Percentiles rank a stretch among this genome's conserved stretches.
phyloP scores from a whole-genome alignment of 2,329 filamentous ascomycete species.

The Remersonia thermophila region DNA sequence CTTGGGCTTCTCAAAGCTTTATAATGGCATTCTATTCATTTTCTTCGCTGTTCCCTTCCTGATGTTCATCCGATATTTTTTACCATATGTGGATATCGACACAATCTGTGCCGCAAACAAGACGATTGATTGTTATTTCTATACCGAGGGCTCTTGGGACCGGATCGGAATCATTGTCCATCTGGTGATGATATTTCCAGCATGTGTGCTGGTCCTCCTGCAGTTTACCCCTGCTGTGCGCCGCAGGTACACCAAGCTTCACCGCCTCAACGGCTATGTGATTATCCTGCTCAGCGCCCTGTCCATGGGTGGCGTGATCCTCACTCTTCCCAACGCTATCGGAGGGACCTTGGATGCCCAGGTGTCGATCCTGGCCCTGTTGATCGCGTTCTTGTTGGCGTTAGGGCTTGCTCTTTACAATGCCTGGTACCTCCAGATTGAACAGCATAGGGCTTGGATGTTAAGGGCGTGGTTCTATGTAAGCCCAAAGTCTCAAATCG shows the following conservation, averaged over 20 bases:
- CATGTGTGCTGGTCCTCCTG: conserved; percentile 29
- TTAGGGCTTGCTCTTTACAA: conserved; percentile 40
- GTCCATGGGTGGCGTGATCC: conserved; percentile 36
- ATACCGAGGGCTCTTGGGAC: conserved; percentile 16
- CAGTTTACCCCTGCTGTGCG: conserved; percentile 38
- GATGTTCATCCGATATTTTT: too few relatives aligned
- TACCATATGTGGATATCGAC: conserved; percentile 20
- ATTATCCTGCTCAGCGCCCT: conserved; percentile 35
- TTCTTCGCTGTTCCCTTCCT: too few relatives aligned
- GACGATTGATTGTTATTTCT: conserved; percentile 29
- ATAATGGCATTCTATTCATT: too few relatives aligned
- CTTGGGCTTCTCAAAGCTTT: too few relatives aligned
- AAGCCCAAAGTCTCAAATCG: conserved; percentile 7
- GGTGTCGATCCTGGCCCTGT: conserved; percentile 29
- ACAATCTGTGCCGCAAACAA: conserved; percentile 20
- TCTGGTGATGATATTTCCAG: conserved; percentile 33
- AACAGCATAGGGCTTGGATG: conserved; percentile 55
- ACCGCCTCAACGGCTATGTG: conserved; percentile 49
- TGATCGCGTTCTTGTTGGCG: conserved; percentile 31
- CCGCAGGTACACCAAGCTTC: conserved; percentile 37
- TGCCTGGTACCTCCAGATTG: conserved; percentile 47
- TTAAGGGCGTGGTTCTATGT: conserved; percentile 40
- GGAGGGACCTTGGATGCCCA: conserved; percentile 43
- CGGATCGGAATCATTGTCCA: conserved; percentile 34
- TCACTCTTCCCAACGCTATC: conserved; percentile 39